Base-by-base conservation (phyloP, 2,329 filamentous ascomycete genomes). In the Bimuria novae-zelandiae region DNA sequence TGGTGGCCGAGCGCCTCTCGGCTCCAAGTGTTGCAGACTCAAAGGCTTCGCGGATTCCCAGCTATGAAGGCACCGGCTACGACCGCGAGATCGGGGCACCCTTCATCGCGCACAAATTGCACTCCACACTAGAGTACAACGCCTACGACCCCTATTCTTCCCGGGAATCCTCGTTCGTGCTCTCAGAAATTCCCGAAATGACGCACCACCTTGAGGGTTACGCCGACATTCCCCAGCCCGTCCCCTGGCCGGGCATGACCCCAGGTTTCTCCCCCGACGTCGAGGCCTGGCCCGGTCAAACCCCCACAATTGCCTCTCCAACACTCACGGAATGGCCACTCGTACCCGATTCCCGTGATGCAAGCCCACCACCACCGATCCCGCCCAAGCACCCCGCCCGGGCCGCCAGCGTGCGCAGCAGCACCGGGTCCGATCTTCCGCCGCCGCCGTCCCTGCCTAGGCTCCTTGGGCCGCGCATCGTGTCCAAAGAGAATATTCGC, bases 401-500 rank as follows among this genome's bases (percentile, higher is more conserved):
- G 45, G 3, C 44, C 14, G 33, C 32, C 2, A 47, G 44, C n/a
- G 3, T 47, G 5, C 44, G 44, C 22, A 42, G 29, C 22, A 40
- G 36, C 17, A 16, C 33, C n/a, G 23, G 29, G 4, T 37, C 27
- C 7, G 29, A 36, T 27, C 32, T 36, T 7, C 23, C 25, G 2
- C 48, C 32, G 10, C 48, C 48, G 4, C 10, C 40, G 17, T 4
- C 39, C 12, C 32, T 23, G 1, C n/a, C n/a, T n/a, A 23, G 11
- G 2, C 44, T 47, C 1, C 51, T 47, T 32, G 65, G 44, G 21
- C 35, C 46, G 6, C 68, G 65, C 16, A 69, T 70, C 36, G 58
- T 73, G 2, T 71, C 69, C 5, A 68, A 61, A 35, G 68, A 71
- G 21, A 72, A 71, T 32, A 71, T 73, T 22, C 68, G 69, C 12